Conservation (phyloP, 768 basidiomycete species). For the Tubosaeta sp. region DNA sequence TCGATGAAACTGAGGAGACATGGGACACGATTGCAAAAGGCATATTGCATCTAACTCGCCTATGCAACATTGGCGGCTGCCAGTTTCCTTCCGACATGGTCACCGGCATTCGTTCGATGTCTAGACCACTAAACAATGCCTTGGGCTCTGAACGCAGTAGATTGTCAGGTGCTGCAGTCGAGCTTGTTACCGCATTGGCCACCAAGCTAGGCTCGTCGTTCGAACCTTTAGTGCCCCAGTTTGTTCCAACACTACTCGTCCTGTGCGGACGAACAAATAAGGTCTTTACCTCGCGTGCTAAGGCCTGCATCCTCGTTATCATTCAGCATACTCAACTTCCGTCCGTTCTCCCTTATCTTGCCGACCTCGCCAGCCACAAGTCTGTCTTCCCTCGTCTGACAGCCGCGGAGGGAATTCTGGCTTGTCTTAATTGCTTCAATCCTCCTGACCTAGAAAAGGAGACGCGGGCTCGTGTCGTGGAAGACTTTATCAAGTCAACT, state of each 20-base stretch:
- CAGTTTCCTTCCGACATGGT: slow-evolving; percentile 51
- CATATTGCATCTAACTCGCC: slow-evolving; percentile 40
- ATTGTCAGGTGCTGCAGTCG: slow-evolving; percentile 62
- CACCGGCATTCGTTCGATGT: slow-evolving; percentile 44
- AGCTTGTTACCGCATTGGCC: slow-evolving; percentile 54
- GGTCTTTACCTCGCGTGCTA: slow-evolving; percentile 65
- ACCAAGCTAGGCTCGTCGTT: slow-evolving; percentile 56
- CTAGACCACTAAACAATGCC: slow-evolving; percentile 51
- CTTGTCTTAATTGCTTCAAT: slow-evolving; percentile 70
- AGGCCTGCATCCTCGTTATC: slow-evolving; percentile 52
- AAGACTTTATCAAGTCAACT: slow-evolving; percentile 60
- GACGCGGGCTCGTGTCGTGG: slow-evolving; percentile 57
- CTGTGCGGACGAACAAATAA: slow-evolving; percentile 77
- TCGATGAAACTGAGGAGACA: slow-evolving; percentile 70
- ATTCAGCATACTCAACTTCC: slow-evolving; percentile 68
- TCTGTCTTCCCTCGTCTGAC: slow-evolving; percentile 57
- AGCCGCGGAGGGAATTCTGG: slow-evolving; percentile 61
- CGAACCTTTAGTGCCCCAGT: slow-evolving; percentile 60
- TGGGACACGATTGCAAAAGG: slow-evolving; percentile 67
- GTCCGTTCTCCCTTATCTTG: slow-evolving; percentile 55
- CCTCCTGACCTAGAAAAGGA: slow-evolving; percentile 78
- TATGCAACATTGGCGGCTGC: slow-evolving; percentile 51
- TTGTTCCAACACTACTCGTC: slow-evolving; percentile 62
- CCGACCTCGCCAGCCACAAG: slow-evolving; percentile 61
- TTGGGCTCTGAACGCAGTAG: slow-evolving; percentile 72